A percentile compares a stretch with the other conserved stretches of the same genome.
These are phyloP conservation scores for Acanthamoeba divionensis DNA, from an alignment of 208 protist species.

Conservation along the genomic window DNA sequence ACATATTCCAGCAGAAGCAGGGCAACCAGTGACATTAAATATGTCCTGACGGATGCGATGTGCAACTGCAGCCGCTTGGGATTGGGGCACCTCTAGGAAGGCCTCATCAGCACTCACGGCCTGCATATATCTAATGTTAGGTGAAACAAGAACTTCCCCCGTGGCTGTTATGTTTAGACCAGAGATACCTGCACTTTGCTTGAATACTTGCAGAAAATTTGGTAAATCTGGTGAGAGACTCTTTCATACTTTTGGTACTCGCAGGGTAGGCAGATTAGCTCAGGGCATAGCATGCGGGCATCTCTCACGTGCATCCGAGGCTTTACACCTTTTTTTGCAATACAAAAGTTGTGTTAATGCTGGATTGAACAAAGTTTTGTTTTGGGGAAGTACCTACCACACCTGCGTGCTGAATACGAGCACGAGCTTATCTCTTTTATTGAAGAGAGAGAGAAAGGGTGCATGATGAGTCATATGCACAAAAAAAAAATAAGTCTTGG, in stretches of 20 bases:
- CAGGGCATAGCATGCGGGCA: slow-evolving; percentile 8
- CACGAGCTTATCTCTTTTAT: too few relatives aligned
- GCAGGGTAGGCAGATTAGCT: slow-evolving; percentile 8
- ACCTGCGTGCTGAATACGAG: neutral
- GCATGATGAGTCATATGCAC: too few relatives aligned
- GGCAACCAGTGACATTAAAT: slow-evolving; percentile 13
- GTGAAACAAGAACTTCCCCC: too few relatives aligned
- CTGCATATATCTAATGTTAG: neutral
- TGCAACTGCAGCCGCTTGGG: neutral
- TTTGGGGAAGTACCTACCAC: too few relatives aligned
- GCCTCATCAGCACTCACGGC: slow-evolving; percentile 41
- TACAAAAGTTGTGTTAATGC: too few relatives aligned
- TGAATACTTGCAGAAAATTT: slow-evolving; percentile 40
- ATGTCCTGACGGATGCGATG: neutral
- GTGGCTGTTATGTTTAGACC: too few relatives aligned
- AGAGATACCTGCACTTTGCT: neutral
- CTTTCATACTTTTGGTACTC: slow-evolving; percentile 42
- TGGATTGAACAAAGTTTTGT: too few relatives aligned
- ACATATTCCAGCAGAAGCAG: slow-evolving; percentile 24
- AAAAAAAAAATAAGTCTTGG: too few relatives aligned
- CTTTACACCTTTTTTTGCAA: neutral
- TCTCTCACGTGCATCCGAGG: slow-evolving; percentile 24
- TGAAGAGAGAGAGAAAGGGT: too few relatives aligned
- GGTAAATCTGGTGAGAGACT: slow-evolving; percentile 44
- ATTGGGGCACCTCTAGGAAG: neutral